A percentile compares a stretch with the other conserved stretches of the same genome.
Conservation (phyloP, 2,329 filamentous ascomycete genomes). For the Fusarium multiceps region DNA sequence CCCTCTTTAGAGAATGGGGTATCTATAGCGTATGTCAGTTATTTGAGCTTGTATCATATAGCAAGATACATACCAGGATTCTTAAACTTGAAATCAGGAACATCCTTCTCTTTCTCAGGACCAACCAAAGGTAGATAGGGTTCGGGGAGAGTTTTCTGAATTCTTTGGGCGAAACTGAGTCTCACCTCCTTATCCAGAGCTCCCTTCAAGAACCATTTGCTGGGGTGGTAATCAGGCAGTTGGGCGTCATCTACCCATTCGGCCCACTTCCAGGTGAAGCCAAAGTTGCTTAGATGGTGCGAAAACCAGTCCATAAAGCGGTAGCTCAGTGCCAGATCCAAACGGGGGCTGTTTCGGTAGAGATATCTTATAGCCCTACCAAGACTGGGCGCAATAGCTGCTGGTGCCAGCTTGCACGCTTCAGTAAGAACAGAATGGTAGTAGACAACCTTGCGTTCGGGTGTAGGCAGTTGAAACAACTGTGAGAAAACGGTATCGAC, state of each 20-base stretch:
- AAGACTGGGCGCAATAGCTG: conserved; percentile 93
- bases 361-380: conserved; percentile 92
- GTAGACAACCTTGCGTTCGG: conserved; percentile 95
- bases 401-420: conserved; percentile 93
- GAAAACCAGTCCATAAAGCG: conserved; percentile 98
- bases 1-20: conserved; percentile 87
- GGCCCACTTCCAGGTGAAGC: conserved; percentile 99
- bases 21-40: conserved; percentile 57
- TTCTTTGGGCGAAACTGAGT: conserved; percentile 93
- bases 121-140: conserved; percentile 85
- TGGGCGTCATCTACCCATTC: conserved; percentile 93
- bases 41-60: not conserved
- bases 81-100: conserved; percentile 93
- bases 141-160: conserved; percentile 90
- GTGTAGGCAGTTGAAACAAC: conserved; percentile 84
- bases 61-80: conserved; percentile 69
- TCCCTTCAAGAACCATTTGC: conserved; percentile 92
- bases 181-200: conserved; percentile 97
- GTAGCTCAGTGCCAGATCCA: conserved; percentile 88
- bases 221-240: conserved; percentile 80
- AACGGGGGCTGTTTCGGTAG: conserved; percentile 81
- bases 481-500: conserved; percentile 99
- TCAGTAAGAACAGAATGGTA: conserved; percentile 96
- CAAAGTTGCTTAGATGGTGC: conserved; percentile 98
- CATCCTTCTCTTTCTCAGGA: conserved; percentile 91